Evolutionary conservation across 805 yeast species (phyloP).

Genomic region (Clavispora santaluciae): DNA sequence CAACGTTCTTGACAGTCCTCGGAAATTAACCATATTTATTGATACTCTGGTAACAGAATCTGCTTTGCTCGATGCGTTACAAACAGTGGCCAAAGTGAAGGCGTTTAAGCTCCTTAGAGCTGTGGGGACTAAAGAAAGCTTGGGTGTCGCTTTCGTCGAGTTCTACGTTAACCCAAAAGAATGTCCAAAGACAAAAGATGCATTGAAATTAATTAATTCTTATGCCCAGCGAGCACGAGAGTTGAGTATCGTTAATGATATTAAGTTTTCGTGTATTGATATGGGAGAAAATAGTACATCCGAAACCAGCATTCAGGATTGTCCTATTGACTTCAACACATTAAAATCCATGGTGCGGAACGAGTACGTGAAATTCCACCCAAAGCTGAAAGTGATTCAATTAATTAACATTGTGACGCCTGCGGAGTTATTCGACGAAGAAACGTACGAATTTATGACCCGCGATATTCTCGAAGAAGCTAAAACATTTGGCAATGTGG

Average conservation of each 20-base stretch:
- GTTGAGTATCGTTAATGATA: constrained; percentile 17
- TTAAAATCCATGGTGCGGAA: constrained; percentile 34
- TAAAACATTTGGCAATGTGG: constrained; percentile 46
- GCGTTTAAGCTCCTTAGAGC: constrained; percentile 43
- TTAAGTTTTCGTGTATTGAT: constrained; percentile 30
- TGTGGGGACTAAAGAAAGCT: constrained; percentile 44
- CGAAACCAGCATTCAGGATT: constrained; percentile 33
- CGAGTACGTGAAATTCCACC: constrained; percentile 31
- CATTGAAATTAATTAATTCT: constrained; percentile 9
- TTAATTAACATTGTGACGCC: constrained; percentile 62
- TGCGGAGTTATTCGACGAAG: constrained; percentile 54
- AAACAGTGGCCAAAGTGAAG: constrained; percentile 36
- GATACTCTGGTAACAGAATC: constrained; percentile 44
- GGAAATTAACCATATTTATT: constrained; percentile 44
- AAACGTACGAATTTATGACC: constrained; percentile 43
- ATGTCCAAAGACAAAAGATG: constrained; percentile 11
- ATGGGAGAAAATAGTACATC: constrained; percentile 12
- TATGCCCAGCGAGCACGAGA: constrained; percentile 11
- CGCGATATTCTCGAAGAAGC: constrained; percentile 51
- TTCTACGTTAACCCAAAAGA: constrained; percentile 19
- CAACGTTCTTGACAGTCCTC: constrained; percentile 37
- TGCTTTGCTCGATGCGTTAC: constrained; percentile 38
- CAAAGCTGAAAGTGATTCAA: constrained; percentile 52
- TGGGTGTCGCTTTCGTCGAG: constrained; percentile 58
- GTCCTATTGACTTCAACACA: constrained; percentile 32